Evolutionary conservation across 1,284 basidiomycete species (phyloP).

Genomic region (Ceratobasidium sp.): DNA sequence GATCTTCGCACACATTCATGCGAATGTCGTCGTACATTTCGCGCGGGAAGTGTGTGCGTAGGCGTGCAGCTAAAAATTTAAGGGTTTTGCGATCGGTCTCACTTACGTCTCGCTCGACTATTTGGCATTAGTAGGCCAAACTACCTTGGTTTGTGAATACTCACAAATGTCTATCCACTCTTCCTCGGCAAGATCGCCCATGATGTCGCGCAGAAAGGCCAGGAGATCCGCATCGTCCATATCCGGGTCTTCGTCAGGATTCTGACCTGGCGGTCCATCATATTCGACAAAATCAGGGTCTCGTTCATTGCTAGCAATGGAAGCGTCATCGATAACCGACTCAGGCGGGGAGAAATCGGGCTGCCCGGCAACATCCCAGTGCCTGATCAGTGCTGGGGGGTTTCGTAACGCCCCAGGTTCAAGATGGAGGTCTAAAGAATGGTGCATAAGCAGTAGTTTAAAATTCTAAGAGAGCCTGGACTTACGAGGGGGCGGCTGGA

Average conservation of each 20-base stretch:
- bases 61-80: constrained; percentile 1
- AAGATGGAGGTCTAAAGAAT: too few species aligned
- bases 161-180: constrained; percentile 29
- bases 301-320: too few species aligned
- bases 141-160: background rate
- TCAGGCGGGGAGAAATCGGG: too few species aligned
- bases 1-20: background rate
- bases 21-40: constrained; percentile 12
- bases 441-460: too few species aligned
- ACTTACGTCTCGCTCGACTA: too few species aligned
- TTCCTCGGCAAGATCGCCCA: constrained; percentile 11
- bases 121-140: background rate
- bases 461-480: too few species aligned
- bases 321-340: too few species aligned
- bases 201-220: background rate
- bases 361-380: too few species aligned
- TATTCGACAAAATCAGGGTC: too few species aligned
- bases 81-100: background rate
- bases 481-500: too few species aligned
- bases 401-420: too few species aligned
- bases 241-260: background rate
- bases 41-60: constrained; percentile 26
- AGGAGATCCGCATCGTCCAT: constrained; percentile 9
- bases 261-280: background rate
- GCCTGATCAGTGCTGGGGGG: too few species aligned